Base-by-base conservation (phyloP, 495 filamentous ascomycete genomes). In the Aspergillus bertholletiae region DNA sequence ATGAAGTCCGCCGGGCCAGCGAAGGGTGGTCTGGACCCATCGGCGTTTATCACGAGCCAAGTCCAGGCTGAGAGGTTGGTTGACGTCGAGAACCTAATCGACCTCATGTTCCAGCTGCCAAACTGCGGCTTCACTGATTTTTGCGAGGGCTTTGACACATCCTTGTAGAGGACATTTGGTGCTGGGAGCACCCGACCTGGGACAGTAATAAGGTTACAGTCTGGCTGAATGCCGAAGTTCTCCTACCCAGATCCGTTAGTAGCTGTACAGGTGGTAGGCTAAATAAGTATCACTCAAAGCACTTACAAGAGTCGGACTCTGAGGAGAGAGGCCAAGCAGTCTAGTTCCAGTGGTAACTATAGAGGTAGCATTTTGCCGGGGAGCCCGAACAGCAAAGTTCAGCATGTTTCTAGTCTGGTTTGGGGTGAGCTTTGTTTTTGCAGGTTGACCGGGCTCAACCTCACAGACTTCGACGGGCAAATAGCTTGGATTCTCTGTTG, bases 351-450 rank as follows among this genome's bases (percentile, higher is more conserved):
- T 70, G 1, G 62, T 75, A 2, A 80, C 72, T 60, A 96, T 87
- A 0, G 84, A 87, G 17, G 71, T 52, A 0, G 86, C 88, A 59
- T 95, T 95, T 32, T 76, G 70, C 0, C 68, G 74, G 0, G 90
- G 88, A 9, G 68, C 67, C 12, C 88, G 80, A 30, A 85, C 87
- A 1, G 90, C 85, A 63, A 92, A 89, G 2, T 60, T 63, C 20
- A 90, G 78, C 87, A 93, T 93, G 0, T 66, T 47, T 0, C 74
- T 65, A 0, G 84, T 87, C 59, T 90, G 88, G 2, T 71, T 64
- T 0, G 74, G 67, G 13, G 60, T 66, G 21, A 90, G 74, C 64
- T 84, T 83, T 9, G 51, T 13, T 12, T 63, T 57, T 13, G 84
- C 65, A 9, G 80, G 59, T 62, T 96, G 89, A 0, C 89, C 90